Evolutionary conservation across 129 eudicot species (phyloP), one percentile per base, ranked within the genome.

Genomic region (Flaveria trinervia): DNA sequence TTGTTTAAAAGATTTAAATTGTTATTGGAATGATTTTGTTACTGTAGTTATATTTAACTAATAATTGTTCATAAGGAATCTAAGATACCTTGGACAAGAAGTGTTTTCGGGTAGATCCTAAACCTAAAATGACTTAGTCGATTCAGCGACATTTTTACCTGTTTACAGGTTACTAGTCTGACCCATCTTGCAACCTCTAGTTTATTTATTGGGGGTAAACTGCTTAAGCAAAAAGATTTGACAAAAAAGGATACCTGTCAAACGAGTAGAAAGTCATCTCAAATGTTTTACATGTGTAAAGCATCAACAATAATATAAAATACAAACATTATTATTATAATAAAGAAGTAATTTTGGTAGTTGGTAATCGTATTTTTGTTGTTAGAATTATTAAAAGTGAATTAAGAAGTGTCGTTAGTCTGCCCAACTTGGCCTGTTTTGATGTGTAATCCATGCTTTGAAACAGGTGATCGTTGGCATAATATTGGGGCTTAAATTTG

Each of bases 401-500:
- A 50, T 50, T 2, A 50, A 15, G n/a, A 13, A 45, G 13, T 45
- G 49, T 9, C 3, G 49, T 0, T 14, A 14, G 0, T 45, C 49
- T 49, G 1, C 16, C 54, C n/a, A 14, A 14, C 16, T 17, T 49
- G 0, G 6, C 60, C 60, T 10, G 10, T 52, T 52, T 52, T 52
- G 60, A 20, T 20, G 22, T 20, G 22, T 20, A 20, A 20, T 20
- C 22, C 22, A 20, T 20, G 54, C 36, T 70, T 43, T 33, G 1
- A 71, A 81, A 84, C 94, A 92, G 98, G 90, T 94, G 13, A 78
- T 84, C 11, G 93, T 94, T 11, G 83, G 96, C 20, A 80, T 89
- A 62, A 85, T 91, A 30, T 72, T 94, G 77, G 98, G 97, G 48
- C 67, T 91, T 51, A 91, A 91, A 51, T 86, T 94, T 60, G 90